Conservation (phyloP, 225 moss, liverwort and hornwort genomes). For the Polytrichum commune region DNA sequence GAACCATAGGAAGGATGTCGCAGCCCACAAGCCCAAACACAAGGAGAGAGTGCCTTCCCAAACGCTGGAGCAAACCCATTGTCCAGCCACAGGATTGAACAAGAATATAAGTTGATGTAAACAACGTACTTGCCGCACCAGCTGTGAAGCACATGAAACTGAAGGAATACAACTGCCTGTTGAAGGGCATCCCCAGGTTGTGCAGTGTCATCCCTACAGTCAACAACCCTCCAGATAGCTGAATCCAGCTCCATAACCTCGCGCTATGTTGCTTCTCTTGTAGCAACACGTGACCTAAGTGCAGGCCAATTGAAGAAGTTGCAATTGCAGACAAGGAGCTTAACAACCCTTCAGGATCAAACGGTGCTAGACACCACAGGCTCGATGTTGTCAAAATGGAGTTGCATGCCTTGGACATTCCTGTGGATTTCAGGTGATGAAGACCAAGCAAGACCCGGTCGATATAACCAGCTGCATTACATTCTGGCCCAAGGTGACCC, state of each 20-base stretch:
- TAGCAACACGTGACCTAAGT: constrained; percentile 59
- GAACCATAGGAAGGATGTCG: constrained; percentile 32
- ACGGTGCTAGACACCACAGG: constrained; percentile 59
- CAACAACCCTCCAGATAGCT: constrained; percentile 43
- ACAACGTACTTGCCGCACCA: constrained; percentile 50
- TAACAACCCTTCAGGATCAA: constrained; percentile 70
- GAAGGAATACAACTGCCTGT: constrained; percentile 62
- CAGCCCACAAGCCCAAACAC: constrained; percentile 51
- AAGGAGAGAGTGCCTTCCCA: constrained; percentile 60
- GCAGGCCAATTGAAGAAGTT: constrained; percentile 63
- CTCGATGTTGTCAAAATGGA: neutral
- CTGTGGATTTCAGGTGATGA: constrained; percentile 43
- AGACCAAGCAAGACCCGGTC: constrained; percentile 52
- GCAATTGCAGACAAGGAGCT: constrained; percentile 60
- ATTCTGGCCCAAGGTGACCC: constrained; percentile 54
- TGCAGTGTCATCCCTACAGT: constrained; percentile 40
- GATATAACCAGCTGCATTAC: constrained; percentile 62
- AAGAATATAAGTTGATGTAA: constrained; percentile 44
- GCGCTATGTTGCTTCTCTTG: constrained; percentile 53
- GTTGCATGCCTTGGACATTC: constrained; percentile 41
- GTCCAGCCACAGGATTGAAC: constrained; percentile 46
- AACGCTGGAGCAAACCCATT: constrained; percentile 42
- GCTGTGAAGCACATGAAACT: constrained; percentile 70
- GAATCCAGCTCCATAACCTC: constrained; percentile 58
- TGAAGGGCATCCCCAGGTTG: constrained; percentile 48